Conservation (phyloP, 176 grass and related monocot genomes). For the Paspalum vaginatum region DNA sequence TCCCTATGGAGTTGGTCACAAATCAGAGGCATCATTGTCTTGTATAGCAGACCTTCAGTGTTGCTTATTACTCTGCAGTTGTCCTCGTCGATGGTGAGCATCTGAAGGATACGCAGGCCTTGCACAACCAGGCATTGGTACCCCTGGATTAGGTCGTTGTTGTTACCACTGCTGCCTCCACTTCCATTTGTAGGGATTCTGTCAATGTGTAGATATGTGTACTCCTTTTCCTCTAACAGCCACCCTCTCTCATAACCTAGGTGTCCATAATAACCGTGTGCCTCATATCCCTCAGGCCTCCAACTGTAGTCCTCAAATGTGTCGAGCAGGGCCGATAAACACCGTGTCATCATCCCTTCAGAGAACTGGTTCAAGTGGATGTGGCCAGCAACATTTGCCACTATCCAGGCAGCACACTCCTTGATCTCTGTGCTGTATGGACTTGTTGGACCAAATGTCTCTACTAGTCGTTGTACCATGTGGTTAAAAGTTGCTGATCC, state of each 20-base stretch:
- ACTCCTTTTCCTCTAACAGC: not conserved
- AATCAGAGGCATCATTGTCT: not conserved
- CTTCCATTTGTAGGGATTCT: too few species aligned
- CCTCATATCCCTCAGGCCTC: too few species aligned
- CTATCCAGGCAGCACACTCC: not conserved
- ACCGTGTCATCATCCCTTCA: not conserved
- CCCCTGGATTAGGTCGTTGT: not conserved
- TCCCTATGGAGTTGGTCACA: not conserved
- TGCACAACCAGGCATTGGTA: not conserved
- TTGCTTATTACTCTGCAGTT: not conserved
- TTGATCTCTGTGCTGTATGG: not conserved
- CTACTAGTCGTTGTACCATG: not conserved
- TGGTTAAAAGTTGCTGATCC: not conserved
- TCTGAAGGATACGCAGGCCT: not conserved
- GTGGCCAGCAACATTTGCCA: not conserved
- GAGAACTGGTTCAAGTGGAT: not conserved
- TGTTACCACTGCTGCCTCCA: too few species aligned
- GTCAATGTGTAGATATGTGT: too few species aligned
- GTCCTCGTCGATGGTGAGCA: not conserved
- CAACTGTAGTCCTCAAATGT: not conserved
- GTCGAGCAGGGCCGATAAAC: not conserved
- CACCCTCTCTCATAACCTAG: not conserved
- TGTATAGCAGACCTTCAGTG: not conserved
- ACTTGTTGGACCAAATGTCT: not conserved
- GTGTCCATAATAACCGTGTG: too few species aligned